Conservation (phyloP, 176 grass and related monocot species). For the Musa beccarii region DNA sequence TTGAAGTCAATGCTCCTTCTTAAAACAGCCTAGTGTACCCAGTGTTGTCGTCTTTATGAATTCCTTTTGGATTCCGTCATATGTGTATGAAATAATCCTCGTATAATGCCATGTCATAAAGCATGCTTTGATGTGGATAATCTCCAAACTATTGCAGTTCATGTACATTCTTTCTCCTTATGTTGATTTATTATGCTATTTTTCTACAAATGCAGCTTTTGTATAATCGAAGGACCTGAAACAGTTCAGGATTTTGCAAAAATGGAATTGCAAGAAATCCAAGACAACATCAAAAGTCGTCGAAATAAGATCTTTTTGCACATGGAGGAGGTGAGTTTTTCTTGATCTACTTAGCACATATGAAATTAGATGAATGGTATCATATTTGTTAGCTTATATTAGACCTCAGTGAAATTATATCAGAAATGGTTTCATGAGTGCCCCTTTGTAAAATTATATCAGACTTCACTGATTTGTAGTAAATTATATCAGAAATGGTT, state of each 20-base stretch:
- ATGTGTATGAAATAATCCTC: neutral
- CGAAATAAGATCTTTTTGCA: slow-evolving; percentile 98
- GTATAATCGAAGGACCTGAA: slow-evolving; percentile 97
- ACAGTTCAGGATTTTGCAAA: slow-evolving; percentile 97
- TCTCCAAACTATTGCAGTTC: neutral
- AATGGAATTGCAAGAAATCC: slow-evolving; percentile 85
- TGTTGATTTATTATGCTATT: neutral
- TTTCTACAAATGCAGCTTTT: slow-evolving; percentile 58
- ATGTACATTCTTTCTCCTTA: neutral
- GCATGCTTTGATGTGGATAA: neutral
- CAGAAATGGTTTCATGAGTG: no score
- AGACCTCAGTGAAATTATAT: no score
- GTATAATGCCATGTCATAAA: neutral
- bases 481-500: no score
- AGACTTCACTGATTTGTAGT: no score
- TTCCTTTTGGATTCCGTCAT: neutral
- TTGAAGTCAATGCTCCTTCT: neutral
- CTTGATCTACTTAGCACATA: neutral
- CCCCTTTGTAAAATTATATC: no score
- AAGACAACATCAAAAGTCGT: slow-evolving; percentile 89
- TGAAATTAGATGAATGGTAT: neutral
- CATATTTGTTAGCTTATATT: neutral
- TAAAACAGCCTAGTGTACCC: neutral
- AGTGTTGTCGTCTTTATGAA: neutral
- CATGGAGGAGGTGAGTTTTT: slow-evolving; percentile 84